phyloP scores from a whole-genome alignment of 306 rosid genomes.

The Gynostemma pentaphyllum region DNA sequence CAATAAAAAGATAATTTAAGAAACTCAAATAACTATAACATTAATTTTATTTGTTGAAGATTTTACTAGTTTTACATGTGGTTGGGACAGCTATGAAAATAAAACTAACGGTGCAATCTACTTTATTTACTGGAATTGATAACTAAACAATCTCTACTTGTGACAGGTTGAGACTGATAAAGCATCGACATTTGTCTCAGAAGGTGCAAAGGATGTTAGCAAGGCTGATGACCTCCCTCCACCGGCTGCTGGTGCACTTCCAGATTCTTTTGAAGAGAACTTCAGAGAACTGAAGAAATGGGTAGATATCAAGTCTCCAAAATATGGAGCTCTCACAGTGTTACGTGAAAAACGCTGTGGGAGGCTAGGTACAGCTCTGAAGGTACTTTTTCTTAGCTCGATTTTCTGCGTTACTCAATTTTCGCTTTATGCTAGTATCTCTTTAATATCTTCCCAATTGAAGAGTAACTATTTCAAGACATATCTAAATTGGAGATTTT shows the following conservation, averaged over 20 bases:
- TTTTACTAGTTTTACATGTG: not conserved
- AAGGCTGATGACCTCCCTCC: constrained; percentile 24
- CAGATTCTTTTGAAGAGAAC: constrained; percentile 68
- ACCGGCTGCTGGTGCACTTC: constrained; percentile 15
- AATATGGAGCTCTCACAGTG: constrained; percentile 65
- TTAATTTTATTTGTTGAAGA: not conserved
- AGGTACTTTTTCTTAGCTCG: constrained; percentile 32
- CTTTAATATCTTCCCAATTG: not conserved
- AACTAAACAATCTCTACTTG: not conserved
- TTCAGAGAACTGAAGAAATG: constrained; percentile 73
- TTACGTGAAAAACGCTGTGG: constrained; percentile 56
- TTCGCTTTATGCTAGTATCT: not conserved
- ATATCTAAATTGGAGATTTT: too few relatives aligned
- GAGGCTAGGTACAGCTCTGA: constrained; percentile 80
- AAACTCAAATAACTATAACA: not conserved
- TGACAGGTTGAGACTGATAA: constrained; percentile 29
- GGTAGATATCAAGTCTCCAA: constrained; percentile 71
- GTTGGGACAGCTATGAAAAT: not conserved
- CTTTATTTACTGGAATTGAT: not conserved
- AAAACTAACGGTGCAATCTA: not conserved
- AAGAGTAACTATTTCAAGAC: not conserved
- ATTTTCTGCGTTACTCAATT: not conserved
- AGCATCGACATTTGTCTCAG: constrained; percentile 20
- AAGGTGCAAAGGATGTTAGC: constrained; percentile 29
- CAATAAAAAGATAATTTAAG: not conserved